Evolutionary conservation across 2,329 filamentous ascomycete genomes (phyloP), one percentile per base, ranked within the genome.

Genomic region (Huntiella decipiens): DNA sequence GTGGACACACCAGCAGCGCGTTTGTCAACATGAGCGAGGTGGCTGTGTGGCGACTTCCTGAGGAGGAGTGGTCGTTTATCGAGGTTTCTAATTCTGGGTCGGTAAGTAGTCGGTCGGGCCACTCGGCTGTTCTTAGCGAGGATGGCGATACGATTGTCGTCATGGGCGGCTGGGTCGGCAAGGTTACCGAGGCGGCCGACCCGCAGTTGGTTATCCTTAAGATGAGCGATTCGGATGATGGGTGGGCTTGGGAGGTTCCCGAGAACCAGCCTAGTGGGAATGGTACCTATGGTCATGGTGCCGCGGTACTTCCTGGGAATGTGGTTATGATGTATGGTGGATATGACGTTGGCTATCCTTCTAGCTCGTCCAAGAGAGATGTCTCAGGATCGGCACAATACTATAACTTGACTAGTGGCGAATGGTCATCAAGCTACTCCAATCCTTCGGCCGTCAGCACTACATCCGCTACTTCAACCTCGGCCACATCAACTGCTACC

Each of bases 1-100:
- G 87, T 36, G 88, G 88, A 0, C 86, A 95, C 57, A 93, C 86
- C 0, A 68, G 75, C 53, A 61, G 66, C 12, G 87, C 86, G 0
- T 95, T 94, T 57, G 79, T 95, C 63, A 93, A 95, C 59, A 95
- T 93, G 80, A 92, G 84, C 47, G 83, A 85, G 38, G 74, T 88
- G 1, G 88, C 86, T 0, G 65, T 95, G 1, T 94, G 87, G 68
- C 87, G 77, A 45, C 66, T 95, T 5, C 88, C 88, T 0, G 81
- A 92, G 55, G 77, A 86, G 56, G 79, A 73, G 45, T 96, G 88
- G 88, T 79, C 75, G 22, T 95, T 88, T 58, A 65, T 92, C 19
- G 66, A 70, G 1, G 52, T 57, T 0, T 54, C 51, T 37, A 32
- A 51, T 6, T 11, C 43, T 1, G 49, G 55, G 1, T 60, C 60